Conservation (phyloP, 306 rosid genomes). For the Prunus mongolica region DNA sequence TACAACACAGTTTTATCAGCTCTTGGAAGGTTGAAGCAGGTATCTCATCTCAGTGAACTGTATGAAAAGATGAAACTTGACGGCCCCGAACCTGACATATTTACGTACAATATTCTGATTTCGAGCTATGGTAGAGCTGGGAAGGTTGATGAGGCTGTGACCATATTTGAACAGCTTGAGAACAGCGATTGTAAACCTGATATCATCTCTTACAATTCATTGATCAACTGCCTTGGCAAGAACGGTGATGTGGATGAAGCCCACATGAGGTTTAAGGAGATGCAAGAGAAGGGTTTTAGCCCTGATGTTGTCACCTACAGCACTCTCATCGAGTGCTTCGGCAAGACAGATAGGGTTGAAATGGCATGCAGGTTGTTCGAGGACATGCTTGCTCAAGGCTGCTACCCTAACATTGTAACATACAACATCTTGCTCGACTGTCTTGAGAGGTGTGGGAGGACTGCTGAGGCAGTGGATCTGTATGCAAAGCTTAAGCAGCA, state of each 20-base stretch:
- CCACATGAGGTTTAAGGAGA: slow-evolving; percentile 90
- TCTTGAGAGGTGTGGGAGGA: slow-evolving; percentile 83
- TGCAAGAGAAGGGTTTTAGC: slow-evolving; percentile 78
- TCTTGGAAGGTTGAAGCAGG: slow-evolving; percentile 71
- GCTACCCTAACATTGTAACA: slow-evolving; percentile 80
- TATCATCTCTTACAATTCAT: slow-evolving; percentile 68
- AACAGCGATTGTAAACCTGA: slow-evolving; percentile 63
- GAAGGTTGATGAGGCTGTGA: slow-evolving; percentile 59
- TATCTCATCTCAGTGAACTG: slow-evolving; percentile 62
- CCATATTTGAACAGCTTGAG: slow-evolving; percentile 79
- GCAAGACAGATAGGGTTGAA: slow-evolving; percentile 84
- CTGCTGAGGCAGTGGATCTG: slow-evolving; percentile 85
- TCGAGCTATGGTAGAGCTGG: slow-evolving; percentile 84
- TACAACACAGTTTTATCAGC: slow-evolving; percentile 71
- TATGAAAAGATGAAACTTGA: slow-evolving; percentile 74
- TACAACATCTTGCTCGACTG: slow-evolving; percentile 91
- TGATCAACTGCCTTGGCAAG: slow-evolving; percentile 95
- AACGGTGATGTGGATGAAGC: slow-evolving; percentile 94
- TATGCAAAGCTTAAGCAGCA: slow-evolving; percentile 85
- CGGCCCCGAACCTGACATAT: slow-evolving; percentile 74
- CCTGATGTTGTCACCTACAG: slow-evolving; percentile 95
- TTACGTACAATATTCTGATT: slow-evolving; percentile 82
- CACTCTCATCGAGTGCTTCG: slow-evolving; percentile 93
- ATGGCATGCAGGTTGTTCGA: slow-evolving; percentile 82
- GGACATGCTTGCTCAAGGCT: slow-evolving; percentile 72